These are phyloP conservation scores for Pythium phragmitis DNA, from an alignment of 352 stramenopile species.

Conservation along the genomic window DNA sequence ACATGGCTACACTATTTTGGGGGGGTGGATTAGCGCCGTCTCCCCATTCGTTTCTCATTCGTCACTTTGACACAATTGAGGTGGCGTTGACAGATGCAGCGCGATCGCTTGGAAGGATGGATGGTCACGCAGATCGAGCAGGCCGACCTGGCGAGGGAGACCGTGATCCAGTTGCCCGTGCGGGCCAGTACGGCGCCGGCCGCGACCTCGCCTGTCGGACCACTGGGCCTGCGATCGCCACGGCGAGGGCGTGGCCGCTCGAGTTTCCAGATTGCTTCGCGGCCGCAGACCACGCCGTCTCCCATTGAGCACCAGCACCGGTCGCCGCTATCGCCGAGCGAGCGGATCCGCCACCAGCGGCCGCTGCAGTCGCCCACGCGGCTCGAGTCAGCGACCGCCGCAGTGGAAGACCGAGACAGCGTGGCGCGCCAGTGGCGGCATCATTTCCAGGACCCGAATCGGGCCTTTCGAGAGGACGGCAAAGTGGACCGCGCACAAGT, in stretches of 20 bases:
- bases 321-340: neutral
- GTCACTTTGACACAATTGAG: neutral
- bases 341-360: conserved; percentile 17
- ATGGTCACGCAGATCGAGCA: conserved; percentile 76
- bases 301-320: neutral
- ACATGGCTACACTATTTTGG: conserved; percentile 24
- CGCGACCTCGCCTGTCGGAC: neutral
- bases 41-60: neutral
- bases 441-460: conserved; percentile 39
- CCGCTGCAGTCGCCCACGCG: neutral
- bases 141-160: conserved; percentile 63
- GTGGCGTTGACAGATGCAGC: conserved; percentile 43
- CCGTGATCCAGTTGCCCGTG: conserved; percentile 55
- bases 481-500: conserved; percentile 55
- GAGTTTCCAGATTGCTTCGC: conserved; percentile 10
- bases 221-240: conserved; percentile 9
- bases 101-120: conserved; percentile 67
- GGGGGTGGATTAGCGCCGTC: neutral
- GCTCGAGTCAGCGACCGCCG: conserved; percentile 16
- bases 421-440: conserved; percentile 48
- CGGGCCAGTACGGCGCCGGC: conserved; percentile 9
- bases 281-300: conserved; percentile 17
- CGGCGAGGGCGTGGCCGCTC: conserved; percentile 16
- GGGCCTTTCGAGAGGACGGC: conserved; percentile 34
- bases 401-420: conserved; percentile 29